Evolutionary conservation across 2,329 filamentous ascomycete species (phyloP), one percentile per base, ranked within the genome.

Genomic region (Colletotrichum eremochloae): DNA sequence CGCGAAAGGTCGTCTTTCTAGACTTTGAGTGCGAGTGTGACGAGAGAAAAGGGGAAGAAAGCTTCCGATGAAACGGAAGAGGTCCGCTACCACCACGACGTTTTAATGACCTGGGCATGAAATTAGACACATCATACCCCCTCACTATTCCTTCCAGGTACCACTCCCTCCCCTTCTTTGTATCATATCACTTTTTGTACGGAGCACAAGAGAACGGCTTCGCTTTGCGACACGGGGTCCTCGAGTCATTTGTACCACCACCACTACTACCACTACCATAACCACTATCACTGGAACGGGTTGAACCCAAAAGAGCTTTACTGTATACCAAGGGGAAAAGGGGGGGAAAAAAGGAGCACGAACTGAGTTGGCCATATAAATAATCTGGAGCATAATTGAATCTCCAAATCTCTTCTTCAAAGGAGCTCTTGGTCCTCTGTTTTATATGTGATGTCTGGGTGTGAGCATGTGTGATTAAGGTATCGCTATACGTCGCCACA

Each of bases 331-430:
- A 14, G 53, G 62, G 29, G 29, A 4, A 31, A 31, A 55, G 24
- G 58, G 33, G 55, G 44, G 24, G 58, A 33, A 55, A 46, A 61
- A 36, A 57, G 46, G 40, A 33, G 57, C 53, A 65, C 61, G 33
- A 33, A 50, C 42, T 48, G 20, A n/a, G 46, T 14, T 62, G 64
- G 66, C 66, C 31, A 72, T 72, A 66, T 72, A 65, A 65, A 69
- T 64, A 72, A 72, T 70, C 20, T 36, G 50, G 48, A 40, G 57
- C 55, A 24, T 56, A 24, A 46, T 48, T 8, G 29, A 57, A 31
- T 42, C 64, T 61, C 56, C 60, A 14, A 68, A 72, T 74, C 72
- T 68, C 68, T 58, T 65, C 72, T 74, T 73, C 33, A 65, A 38
- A 33, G 63, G 6, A 29, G 18, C 18, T 38, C 8, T 29, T 55